phyloP scores from a whole-genome alignment of 1,284 basidiomycete genomes.

The Ganoderma leucocontextum region DNA sequence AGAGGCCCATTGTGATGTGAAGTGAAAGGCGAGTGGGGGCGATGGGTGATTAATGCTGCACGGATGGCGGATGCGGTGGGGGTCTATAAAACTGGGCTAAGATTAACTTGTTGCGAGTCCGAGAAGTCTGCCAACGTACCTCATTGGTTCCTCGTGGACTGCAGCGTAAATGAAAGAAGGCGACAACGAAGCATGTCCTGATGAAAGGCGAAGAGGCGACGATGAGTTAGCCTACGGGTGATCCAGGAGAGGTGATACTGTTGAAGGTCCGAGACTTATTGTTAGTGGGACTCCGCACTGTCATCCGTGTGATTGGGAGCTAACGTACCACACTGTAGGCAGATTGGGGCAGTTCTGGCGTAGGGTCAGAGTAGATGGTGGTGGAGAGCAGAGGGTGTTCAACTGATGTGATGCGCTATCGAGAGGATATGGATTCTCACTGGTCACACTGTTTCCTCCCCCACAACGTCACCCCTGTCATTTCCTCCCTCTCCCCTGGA shows the following conservation, averaged over 20 bases:
- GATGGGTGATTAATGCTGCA: conserved; percentile 1
- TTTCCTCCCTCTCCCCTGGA: no score
- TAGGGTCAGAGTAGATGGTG: not conserved
- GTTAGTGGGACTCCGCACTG: not conserved
- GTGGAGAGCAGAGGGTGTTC: not conserved
- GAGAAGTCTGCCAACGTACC: not conserved
- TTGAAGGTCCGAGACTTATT: conserved; percentile 6
- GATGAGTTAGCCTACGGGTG: not conserved
- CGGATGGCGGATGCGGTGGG: not conserved
- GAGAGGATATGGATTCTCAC: not conserved
- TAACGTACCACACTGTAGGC: not conserved
- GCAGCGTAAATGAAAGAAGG: not conserved
- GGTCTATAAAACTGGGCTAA: not conserved
- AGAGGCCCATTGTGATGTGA: conserved; percentile 10
- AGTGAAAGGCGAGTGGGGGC: not conserved
- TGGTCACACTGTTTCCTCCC: not conserved
- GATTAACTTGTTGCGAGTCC: not conserved
- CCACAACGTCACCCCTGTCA: not conserved
- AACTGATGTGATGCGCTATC: not conserved
- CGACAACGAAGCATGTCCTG: not conserved
- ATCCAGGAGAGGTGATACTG: not conserved
- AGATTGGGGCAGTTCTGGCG: not conserved
- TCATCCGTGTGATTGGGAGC: not conserved
- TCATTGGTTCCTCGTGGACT: conserved; percentile 19
- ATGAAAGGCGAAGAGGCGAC: not conserved